Conservation (phyloP, 2,329 filamentous ascomycete genomes). For the Alternaria infectoria region DNA sequence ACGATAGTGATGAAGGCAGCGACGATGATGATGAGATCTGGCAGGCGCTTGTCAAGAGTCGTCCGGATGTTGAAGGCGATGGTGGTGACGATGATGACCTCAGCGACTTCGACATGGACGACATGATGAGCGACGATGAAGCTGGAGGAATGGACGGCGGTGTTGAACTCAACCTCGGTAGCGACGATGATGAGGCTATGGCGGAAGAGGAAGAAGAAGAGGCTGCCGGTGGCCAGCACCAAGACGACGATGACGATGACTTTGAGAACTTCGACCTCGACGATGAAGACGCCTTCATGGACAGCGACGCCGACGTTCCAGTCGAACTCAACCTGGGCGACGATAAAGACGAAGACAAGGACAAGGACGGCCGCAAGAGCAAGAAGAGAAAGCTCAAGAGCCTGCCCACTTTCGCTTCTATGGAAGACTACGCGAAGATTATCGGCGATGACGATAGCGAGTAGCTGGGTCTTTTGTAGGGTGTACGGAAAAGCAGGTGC, state of each 20-base stretch:
- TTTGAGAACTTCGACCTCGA: constrained; percentile 54
- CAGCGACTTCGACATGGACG: constrained; percentile 58
- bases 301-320: constrained; percentile 62
- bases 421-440: constrained; percentile 90
- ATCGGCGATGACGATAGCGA: constrained; percentile 67
- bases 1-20: constrained; percentile 56
- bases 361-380: constrained; percentile 57
- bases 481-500: background rate
- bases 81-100: constrained; percentile 65
- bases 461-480: constrained; percentile 13
- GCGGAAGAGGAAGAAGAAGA: constrained; percentile 53
- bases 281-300: constrained; percentile 62
- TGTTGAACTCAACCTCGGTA: constrained; percentile 54
- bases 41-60: constrained; percentile 84
- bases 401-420: constrained; percentile 90
- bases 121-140: constrained; percentile 54
- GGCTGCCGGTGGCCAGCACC: constrained; percentile 52
- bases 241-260: constrained; percentile 40
- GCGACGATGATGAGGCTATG: constrained; percentile 57
- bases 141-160: constrained; percentile 51
- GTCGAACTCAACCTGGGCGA: constrained; percentile 54
- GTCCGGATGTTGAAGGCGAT: constrained; percentile 76
- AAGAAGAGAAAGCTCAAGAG: constrained; percentile 86
- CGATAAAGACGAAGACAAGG: constrained; percentile 48
- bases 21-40: constrained; percentile 85